Evolutionary conservation across 345 rosid species (phyloP).

Genomic region (Mangifera indica): DNA sequence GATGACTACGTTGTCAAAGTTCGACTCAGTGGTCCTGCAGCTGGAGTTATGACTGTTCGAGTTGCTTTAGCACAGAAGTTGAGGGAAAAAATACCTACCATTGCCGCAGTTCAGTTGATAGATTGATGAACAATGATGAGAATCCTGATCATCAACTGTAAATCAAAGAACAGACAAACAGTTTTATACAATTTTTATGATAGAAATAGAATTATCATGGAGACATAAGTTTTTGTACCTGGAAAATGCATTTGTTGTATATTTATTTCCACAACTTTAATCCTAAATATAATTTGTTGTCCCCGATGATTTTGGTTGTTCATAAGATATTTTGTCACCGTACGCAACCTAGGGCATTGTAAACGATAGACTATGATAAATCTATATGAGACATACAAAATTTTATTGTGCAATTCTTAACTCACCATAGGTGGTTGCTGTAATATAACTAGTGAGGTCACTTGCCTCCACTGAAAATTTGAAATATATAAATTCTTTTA

Average conservation of each 20-base stretch:
- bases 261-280: background rate
- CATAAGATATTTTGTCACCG: no score
- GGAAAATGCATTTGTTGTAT: background rate
- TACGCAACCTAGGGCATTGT: no score
- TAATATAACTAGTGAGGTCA: no score
- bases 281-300: background rate
- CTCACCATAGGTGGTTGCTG: no score
- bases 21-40: slow-evolving; percentile 83
- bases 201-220: background rate
- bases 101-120: slow-evolving; percentile 77
- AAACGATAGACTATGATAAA: background rate
- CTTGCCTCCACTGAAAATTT: no score
- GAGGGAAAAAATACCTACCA: slow-evolving; percentile 77
- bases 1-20: slow-evolving; percentile 65
- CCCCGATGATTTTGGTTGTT: background rate
- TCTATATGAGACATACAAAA: no score
- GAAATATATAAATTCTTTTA: no score
- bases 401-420: no score
- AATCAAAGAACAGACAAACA: slow-evolving; percentile 7
- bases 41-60: slow-evolving; percentile 86
- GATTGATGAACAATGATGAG: slow-evolving; percentile 36
- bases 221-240: background rate
- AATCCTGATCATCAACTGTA: slow-evolving; percentile 15
- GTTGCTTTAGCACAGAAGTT: slow-evolving; percentile 87
- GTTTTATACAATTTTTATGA: background rate